Conservation (phyloP, 768 basidiomycete genomes). For the Pleurotus djamor region DNA sequence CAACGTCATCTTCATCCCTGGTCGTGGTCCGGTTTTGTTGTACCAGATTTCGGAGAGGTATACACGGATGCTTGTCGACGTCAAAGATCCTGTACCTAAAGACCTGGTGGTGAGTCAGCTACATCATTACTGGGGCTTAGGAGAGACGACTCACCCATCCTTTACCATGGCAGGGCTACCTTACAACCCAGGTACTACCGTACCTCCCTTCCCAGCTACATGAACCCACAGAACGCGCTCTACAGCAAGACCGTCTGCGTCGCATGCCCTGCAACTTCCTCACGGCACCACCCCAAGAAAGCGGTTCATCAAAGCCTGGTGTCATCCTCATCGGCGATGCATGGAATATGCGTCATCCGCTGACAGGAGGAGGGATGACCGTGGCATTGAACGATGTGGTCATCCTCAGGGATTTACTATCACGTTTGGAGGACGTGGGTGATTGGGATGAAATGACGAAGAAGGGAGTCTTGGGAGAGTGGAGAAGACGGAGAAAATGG, state of each 20-base stretch:
- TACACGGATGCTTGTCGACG: slow-evolving; percentile 91
- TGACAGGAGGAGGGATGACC: slow-evolving; percentile 98
- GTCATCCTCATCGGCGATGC: slow-evolving; percentile 90
- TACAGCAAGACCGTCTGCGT: slow-evolving; percentile 76
- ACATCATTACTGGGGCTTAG: background rate
- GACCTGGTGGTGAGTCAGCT: slow-evolving; percentile 64
- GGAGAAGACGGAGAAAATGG: slow-evolving; percentile 87
- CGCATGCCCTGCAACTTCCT: slow-evolving; percentile 97
- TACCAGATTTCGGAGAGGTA: slow-evolving; percentile 90
- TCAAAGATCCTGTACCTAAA: slow-evolving; percentile 79
- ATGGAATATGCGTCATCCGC: slow-evolving; percentile 99
- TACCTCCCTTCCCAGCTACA: slow-evolving; percentile 78
- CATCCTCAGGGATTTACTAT: slow-evolving; percentile 61
- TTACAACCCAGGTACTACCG: slow-evolving; percentile 72
- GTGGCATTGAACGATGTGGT: slow-evolving; percentile 90
- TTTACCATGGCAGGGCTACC: slow-evolving; percentile 48
- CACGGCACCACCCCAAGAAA: slow-evolving; percentile 69
- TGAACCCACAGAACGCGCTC: slow-evolving; percentile 55
- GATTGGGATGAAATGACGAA: slow-evolving; percentile 47
- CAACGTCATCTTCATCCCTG: slow-evolving; percentile 79
- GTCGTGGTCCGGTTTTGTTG: slow-evolving; percentile 83
- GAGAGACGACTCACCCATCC: background rate
- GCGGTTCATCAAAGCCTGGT: slow-evolving; percentile 53
- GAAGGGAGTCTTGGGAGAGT: slow-evolving; percentile 52
- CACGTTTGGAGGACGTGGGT: slow-evolving; percentile 34